Evolutionary conservation across 495 filamentous ascomycete genomes (phyloP), one percentile per base, ranked within the genome.

Genomic region (Astrothelium subdiscretum): DNA sequence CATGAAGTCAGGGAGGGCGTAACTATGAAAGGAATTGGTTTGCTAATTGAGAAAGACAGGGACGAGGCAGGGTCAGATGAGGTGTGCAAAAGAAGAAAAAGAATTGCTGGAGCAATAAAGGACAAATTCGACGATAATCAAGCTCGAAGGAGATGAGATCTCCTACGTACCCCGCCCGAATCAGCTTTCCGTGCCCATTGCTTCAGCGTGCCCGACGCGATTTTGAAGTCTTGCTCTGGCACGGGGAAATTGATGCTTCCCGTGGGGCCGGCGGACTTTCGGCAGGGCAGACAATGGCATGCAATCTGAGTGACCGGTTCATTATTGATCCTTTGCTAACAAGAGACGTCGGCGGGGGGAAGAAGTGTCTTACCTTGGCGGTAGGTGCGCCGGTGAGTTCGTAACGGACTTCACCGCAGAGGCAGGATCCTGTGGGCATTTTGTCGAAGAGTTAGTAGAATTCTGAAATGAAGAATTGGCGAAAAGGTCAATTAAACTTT

Each of bases 281-380:
- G 35, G 58, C 66, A 68, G 1, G 63, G 66, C 1, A 40, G 42
- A 57, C 63, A 68, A 52, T 68, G 66, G 43, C 66, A 68, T 3
- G 61, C 35, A 15, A 57, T 54, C 62, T 63, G 54, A 27, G 27
- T 44, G 20, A 15, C 20, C 58, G 20, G 22, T 4, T 18, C n/a
- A 24, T 4, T 15, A 26, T 15, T 20, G n/a, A n/a, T n/a, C n/a
- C n/a, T n/a, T n/a, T n/a, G n/a, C 35, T 38, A 38, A 38, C 35
- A 38, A 38, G 35, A 38, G 35, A 38, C 35, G 35, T 38, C 8
- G 0, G 15, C 15, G 15, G 15, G 35, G 35, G 35, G 35, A 38
- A 35, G 2, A 20, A 51, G 0, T n/a, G n/a, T 61, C 64, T 8
- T 44, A 66, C 64, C 20, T 32, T 57, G 6, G 40, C 54, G 13